Conservation (phyloP, 768 basidiomycete genomes). For the Gymnopilus dilepis region DNA sequence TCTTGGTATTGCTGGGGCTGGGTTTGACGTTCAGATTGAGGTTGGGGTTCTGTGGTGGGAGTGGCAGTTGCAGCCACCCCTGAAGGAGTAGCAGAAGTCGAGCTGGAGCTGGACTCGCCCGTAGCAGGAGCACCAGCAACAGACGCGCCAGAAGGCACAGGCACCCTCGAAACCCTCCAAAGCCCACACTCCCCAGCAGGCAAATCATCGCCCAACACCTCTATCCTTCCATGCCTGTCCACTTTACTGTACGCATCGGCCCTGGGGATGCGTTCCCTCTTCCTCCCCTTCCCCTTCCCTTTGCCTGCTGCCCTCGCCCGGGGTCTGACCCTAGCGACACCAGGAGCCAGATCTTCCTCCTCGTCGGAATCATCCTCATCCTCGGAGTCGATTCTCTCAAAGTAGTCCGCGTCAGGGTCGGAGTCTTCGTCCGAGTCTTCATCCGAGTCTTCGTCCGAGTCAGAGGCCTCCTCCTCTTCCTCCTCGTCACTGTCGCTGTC, state of each 20-base stretch:
- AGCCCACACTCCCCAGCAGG: constrained; percentile 23
- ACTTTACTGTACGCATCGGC: not conserved
- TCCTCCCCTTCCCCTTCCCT: not conserved
- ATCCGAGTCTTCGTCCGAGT: no score
- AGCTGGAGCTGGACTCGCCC: not conserved
- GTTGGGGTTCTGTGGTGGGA: not conserved
- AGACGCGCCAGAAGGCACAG: not conserved
- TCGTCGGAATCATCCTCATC: not conserved
- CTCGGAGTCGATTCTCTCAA: not conserved
- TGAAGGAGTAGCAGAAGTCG: not conserved
- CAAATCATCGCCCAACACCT: constrained; percentile 15
- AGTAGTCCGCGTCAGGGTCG: not conserved
- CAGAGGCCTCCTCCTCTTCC: not conserved
- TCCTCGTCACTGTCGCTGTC: not conserved
- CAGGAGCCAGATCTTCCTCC: no score
- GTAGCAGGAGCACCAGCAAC: no score
- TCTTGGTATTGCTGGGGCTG: not conserved
- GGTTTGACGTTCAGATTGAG: not conserved
- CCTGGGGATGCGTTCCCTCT: not conserved
- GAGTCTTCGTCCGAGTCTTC: no score
- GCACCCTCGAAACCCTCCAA: not conserved
- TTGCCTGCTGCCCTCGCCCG: no score
- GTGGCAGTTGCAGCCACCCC: not conserved
- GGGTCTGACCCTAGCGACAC: no score
- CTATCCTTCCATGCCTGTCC: not conserved